Evolutionary conservation across 805 yeast species (phyloP).

Genomic region (Saccharomycopsis sp.): DNA sequence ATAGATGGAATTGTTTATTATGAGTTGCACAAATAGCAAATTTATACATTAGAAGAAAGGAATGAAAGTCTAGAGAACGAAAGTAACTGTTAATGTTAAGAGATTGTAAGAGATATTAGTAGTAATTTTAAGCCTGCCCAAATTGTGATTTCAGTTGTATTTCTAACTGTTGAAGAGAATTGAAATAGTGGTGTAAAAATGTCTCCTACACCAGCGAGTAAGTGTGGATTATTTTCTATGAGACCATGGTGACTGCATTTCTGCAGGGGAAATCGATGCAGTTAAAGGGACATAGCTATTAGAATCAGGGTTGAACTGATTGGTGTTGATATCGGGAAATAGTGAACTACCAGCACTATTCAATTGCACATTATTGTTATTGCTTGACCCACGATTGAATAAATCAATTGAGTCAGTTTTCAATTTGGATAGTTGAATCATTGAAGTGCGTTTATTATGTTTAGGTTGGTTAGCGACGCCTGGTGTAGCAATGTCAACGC

Average conservation of each 20-base stretch:
- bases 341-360: slow-evolving; percentile 19
- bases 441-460: background rate
- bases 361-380: slow-evolving; percentile 4
- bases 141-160: background rate
- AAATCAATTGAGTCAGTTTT: slow-evolving; percentile 1
- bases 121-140: background rate
- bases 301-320: slow-evolving; percentile 19
- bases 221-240: background rate
- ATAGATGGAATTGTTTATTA: too few species aligned
- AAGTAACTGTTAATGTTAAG: background rate
- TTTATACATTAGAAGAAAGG: background rate
- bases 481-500: background rate
- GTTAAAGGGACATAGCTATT: slow-evolving; percentile 15
- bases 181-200: background rate
- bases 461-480: background rate
- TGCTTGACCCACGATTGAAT: background rate
- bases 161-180: background rate
- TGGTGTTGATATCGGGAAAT: slow-evolving; percentile 16
- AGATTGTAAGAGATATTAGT: background rate
- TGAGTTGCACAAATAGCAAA: too few species aligned
- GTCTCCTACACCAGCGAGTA: background rate
- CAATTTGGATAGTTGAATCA: slow-evolving; percentile 7
- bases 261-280: slow-evolving; percentile 16
- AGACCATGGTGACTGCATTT: background rate
- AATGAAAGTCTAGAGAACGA: background rate